Base-by-base conservation (phyloP, 2,329 filamentous ascomycete species). In the Torrubiellomyces zombiae region DNA sequence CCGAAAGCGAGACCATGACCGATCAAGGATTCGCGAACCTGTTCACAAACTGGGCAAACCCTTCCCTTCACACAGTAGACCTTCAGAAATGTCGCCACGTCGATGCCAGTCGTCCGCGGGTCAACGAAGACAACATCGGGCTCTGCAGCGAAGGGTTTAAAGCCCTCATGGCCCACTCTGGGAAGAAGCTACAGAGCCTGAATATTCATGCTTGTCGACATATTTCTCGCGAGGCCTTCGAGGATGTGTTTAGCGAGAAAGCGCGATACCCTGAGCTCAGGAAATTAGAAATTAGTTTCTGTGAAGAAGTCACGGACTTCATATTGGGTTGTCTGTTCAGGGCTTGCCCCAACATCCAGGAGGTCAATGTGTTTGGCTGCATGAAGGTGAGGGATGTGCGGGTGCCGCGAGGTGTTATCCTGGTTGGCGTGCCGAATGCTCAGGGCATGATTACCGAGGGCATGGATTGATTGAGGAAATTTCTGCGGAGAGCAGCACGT, bases 131-230 rank as follows among this genome's bases (percentile, higher is more conserved):
- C 28, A 60, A 64, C 14, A 53, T 86, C 21, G 86, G 85, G 2
- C 60, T 94, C 16, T 81, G 75, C 26, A 75, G 72, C 1, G 51
- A 64, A 5, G 83, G 78, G 0, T 86, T 95, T 53, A 57, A 63
- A 34, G 79, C 81, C 0, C 52, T 94, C 21, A 93, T 94, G 80
- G 53, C 57, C 1, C 86, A 94, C 44, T 93, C 83, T 0, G 79
- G 80, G 4, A 43, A 52, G 2, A 58, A 52, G 8, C 50, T 95
- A 2, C 60, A 62, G 30, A 56, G 64, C 20, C 56, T 95, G 17
- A 79, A 91, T 41, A 58, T 94, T n/a, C 68, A 80, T 9, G 79
- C 76, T 0, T 92, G 82, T 43, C 75, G 86, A 3, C 77, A 93
- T 45, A 85, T 95, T 33, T 64, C 69, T 2, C 59, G 64, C 17